Percentiles rank a stretch among this genome's conserved stretches.
Conservation (phyloP, 1,284 basidiomycete species). For the Rhodotorula sp. region DNA sequence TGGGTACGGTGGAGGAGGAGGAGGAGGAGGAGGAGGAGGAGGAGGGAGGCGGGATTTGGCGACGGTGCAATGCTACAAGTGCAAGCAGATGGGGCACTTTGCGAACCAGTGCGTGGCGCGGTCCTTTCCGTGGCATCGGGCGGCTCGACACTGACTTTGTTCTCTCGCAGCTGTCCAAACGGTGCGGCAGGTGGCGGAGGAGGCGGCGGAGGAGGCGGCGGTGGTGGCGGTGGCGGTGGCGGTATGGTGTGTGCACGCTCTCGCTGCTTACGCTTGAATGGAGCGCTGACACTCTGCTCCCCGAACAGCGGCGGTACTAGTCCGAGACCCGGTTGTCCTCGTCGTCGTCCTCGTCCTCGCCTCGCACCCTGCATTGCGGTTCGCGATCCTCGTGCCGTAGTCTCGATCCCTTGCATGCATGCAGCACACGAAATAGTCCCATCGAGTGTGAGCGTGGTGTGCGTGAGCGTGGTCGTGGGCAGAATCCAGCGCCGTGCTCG, state of each 20-base stretch:
- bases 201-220: not conserved
- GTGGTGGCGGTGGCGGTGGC: not conserved
- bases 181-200: not conserved
- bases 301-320: too few species aligned
- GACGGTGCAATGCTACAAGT: not conserved
- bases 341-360: too few species aligned
- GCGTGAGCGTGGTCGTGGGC: too few species aligned
- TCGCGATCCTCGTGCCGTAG: too few species aligned
- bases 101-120: not conserved
- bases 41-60: not conserved
- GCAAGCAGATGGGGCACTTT: not conserved
- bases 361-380: too few species aligned
- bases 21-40: not conserved
- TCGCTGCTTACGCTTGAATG: too few species aligned
- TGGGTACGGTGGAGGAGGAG: slow-evolving; percentile 2
- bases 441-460: too few species aligned
- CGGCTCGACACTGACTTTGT: not conserved
- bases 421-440: too few species aligned
- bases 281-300: too few species aligned
- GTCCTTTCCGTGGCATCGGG: not conserved
- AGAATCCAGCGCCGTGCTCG: not conserved
- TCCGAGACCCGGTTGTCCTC: too few species aligned
- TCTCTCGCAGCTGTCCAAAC: slow-evolving; percentile 2
- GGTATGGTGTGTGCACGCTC: slow-evolving; percentile 7
- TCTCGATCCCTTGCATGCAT: not conserved